Percentiles rank a stretch among this genome's conserved stretches.
These are phyloP conservation scores for Dentipellis sp. DNA, from an alignment of 768 basidiomycete species.

Conservation along the genomic window DNA sequence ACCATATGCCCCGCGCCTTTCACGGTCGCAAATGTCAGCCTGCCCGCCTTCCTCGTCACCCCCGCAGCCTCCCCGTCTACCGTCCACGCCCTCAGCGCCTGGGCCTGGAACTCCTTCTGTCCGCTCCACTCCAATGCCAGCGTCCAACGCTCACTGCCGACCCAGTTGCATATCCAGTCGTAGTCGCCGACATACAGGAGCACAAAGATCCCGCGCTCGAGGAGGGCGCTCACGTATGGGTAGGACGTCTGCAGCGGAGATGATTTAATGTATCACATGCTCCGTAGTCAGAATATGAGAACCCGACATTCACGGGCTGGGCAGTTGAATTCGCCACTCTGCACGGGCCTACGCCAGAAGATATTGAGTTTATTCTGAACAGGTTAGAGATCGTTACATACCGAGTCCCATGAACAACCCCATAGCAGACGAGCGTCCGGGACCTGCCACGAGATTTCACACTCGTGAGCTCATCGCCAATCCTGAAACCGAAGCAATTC, in stretches of 20 bases:
- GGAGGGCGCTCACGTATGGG: slow-evolving; percentile 40
- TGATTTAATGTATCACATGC: slow-evolving; percentile 31
- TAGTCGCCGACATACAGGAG: slow-evolving; percentile 47
- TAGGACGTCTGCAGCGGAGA: slow-evolving; percentile 17
- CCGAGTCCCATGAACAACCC: slow-evolving; percentile 43
- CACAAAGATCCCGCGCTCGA: slow-evolving; percentile 44
- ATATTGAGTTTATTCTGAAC: slow-evolving; percentile 13
- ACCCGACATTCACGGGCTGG: slow-evolving; percentile 30
- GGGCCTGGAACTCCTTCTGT: slow-evolving; percentile 32
- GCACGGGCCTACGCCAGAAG: slow-evolving; percentile 40
- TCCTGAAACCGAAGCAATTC: not conserved
- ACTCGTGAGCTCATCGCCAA: slow-evolving; percentile 26
- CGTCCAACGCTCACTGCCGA: slow-evolving; percentile 58
- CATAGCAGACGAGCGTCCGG: slow-evolving; percentile 20
- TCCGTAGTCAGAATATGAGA: slow-evolving; percentile 48
- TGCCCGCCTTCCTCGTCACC: slow-evolving; percentile 39
- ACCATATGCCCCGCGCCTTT: slow-evolving; percentile 71
- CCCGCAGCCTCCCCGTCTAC: slow-evolving; percentile 41
- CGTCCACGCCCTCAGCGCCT: slow-evolving; percentile 48
- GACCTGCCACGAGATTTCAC: slow-evolving; percentile 19
- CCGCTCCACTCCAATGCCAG: slow-evolving; percentile 53
- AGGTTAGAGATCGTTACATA: not conserved
- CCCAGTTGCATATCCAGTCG: slow-evolving; percentile 53
- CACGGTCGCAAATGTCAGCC: slow-evolving; percentile 55
- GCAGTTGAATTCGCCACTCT: slow-evolving; percentile 40